Conservation (phyloP, 2,329 filamentous ascomycete species). For the Aspergillus sp. region DNA sequence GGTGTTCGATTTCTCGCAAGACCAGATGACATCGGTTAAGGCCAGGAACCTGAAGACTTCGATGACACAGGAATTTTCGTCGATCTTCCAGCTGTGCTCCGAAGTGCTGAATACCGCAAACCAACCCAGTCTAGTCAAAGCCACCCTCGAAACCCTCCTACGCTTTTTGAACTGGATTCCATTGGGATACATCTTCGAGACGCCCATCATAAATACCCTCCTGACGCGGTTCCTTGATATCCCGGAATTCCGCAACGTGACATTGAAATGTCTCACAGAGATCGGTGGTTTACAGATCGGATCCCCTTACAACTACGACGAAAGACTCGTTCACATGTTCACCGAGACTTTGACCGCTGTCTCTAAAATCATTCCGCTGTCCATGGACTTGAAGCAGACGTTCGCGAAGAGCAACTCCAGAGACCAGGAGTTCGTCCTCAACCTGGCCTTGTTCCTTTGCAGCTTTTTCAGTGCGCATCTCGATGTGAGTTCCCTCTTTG, state of each 20-base stretch:
- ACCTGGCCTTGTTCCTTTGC: conserved; percentile 89
- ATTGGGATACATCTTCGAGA: conserved; percentile 97
- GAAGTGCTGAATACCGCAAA: conserved; percentile 90
- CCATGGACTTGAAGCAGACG: conserved; percentile 84
- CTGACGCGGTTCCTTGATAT: conserved; percentile 88
- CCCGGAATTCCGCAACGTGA: conserved; percentile 94
- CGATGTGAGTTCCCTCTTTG: conserved; percentile 53
- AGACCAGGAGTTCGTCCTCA: conserved; percentile 97
- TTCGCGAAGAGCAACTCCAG: conserved; percentile 87
- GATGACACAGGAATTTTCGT: conserved; percentile 98
- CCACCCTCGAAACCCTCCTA: conserved; percentile 92
- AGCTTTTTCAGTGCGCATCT: conserved; percentile 97
- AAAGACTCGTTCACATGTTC: conserved; percentile 97
- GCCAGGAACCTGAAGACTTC: conserved; percentile 95
- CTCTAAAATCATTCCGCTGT: conserved; percentile 85
- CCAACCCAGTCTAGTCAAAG: conserved; percentile 84
- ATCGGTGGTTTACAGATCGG: conserved; percentile 90
- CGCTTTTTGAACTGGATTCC: conserved; percentile 99
- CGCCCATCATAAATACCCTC: conserved; percentile 88
- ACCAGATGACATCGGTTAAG: conserved; percentile 99
- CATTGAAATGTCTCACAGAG: conserved; percentile 93
- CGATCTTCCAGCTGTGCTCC: conserved; percentile 95
- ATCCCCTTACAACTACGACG: conserved; percentile 75
- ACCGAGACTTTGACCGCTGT: conserved; percentile 93
- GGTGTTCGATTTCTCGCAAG: conserved; percentile 97